Percentiles rank a stretch among this genome's conserved stretches.
phyloP scores from a whole-genome alignment of 2,329 filamentous ascomycete species.

The Colletotrichum phormii region DNA sequence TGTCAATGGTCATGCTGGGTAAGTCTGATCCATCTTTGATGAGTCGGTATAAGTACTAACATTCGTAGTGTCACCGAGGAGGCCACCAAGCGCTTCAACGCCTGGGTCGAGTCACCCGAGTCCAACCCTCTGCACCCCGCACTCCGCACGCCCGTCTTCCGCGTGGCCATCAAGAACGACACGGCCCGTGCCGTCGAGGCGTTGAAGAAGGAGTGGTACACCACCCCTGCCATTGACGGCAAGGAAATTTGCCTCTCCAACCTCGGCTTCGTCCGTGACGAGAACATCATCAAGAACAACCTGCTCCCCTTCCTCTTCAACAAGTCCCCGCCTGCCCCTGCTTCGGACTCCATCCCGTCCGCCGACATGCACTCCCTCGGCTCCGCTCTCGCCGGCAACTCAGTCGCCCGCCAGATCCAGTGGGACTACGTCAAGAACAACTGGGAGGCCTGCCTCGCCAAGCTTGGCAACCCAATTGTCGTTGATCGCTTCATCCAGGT shows the following conservation, averaged over 20 bases:
- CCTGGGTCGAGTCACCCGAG: conserved; percentile 79
- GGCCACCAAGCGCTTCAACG: conserved; percentile 81
- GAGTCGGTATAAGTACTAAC: not conserved
- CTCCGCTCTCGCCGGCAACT: conserved; percentile 78
- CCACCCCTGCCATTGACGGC: conserved; percentile 87
- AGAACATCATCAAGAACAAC: conserved; percentile 73
- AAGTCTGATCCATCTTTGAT: conserved; percentile 48
- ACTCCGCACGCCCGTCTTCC: conserved; percentile 83
- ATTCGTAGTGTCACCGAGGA: conserved; percentile 72
- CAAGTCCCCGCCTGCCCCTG: conserved; percentile 60
- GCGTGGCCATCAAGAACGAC: conserved; percentile 77
- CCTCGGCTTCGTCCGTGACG: conserved; percentile 79
- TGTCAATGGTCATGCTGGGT: conserved; percentile 80
- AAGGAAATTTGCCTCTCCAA: conserved; percentile 86
- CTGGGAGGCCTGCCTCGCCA: conserved; percentile 79
- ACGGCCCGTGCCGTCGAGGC: conserved; percentile 76
- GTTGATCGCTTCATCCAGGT: conserved; percentile 89
- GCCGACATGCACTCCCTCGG: conserved; percentile 90
- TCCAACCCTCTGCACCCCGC: conserved; percentile 81
- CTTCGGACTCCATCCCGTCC: conserved; percentile 76
- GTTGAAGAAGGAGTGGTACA: conserved; percentile 87
- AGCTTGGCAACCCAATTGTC: conserved; percentile 86
- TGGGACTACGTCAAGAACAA: conserved; percentile 90
- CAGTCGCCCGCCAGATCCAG: conserved; percentile 76
- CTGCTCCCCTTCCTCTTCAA: conserved; percentile 85